phyloP scores from a whole-genome alignment of 768 basidiomycete species.

The Boletus bicolor region DNA sequence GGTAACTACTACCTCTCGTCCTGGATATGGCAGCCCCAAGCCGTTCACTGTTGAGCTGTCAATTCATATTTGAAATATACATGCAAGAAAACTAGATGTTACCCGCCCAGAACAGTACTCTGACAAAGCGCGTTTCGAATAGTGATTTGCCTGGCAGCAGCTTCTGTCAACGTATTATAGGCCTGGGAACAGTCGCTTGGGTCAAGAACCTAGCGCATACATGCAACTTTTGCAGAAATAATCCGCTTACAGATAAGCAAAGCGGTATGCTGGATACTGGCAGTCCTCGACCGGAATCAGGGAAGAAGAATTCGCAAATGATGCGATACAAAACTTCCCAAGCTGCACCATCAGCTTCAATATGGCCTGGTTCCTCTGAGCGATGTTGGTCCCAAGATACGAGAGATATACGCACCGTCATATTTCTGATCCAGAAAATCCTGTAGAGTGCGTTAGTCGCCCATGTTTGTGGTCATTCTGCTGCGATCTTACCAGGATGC shows the following conservation, averaged over 20 bases:
- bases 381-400: neutral
- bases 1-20: conserved; percentile 42
- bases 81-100: conserved; percentile 6
- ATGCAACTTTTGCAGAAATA: conserved; percentile 17
- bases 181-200: conserved; percentile 38
- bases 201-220: conserved; percentile 26
- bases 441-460: conserved; percentile 19
- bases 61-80: neutral
- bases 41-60: conserved; percentile 32
- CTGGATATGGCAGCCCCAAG: conserved; percentile 49
- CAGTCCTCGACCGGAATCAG: conserved; percentile 14
- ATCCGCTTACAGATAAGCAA: conserved; percentile 22
- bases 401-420: conserved; percentile 12
- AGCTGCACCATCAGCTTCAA: conserved; percentile 21
- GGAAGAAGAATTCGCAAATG: conserved; percentile 40
- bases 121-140: conserved; percentile 49
- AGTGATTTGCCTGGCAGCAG: conserved; percentile 36
- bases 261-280: conserved; percentile 25
- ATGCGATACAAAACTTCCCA: conserved; percentile 30
- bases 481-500: conserved; percentile 41
- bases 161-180: conserved; percentile 51
- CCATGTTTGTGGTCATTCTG: neutral
- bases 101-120: conserved; percentile 48
- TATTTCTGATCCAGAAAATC: conserved; percentile 24
- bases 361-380: conserved; percentile 14